Base-by-base conservation (phyloP, 352 stramenopile genomes). In the Halophytophthora batemanensis region DNA sequence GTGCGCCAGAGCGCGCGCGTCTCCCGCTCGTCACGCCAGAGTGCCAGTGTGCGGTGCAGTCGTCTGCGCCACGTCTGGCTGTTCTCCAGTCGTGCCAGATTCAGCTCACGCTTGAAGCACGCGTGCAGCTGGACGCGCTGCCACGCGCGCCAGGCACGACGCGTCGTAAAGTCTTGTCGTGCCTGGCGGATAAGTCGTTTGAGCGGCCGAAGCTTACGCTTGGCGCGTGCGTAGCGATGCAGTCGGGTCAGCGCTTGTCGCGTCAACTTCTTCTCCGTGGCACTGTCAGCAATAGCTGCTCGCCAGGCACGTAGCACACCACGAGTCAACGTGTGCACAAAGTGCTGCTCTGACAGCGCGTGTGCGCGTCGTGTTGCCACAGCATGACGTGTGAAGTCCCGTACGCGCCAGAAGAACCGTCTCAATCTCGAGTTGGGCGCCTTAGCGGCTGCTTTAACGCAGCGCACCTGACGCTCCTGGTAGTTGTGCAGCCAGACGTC, bases 401-500 rank as follows among this genome's bases (percentile, higher is more conserved):
- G 58, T 7, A 88, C 51, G 0, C 60, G 49, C 12, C 59, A 38
- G 23, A 88, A 86, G 49, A 59, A 83, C 0, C 82, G 72, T 14
- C 56, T 53, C 47, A 89, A 72, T 33, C 69, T 57, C 10, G 75
- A 69, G 13, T 69, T 47, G 13, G 79, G 79, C 2, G 75, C 73
- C 48, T 75, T 73, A 0, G 79, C 69, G 2, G 63, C 60, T 3
- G 77, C 79, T 44, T 87, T 89, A 14, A 93, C 66, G 31, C 71
- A 69, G 13, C 82, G 79, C n/a, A 93, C 66, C 50, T 90, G 75
- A 1, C 80, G 77, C 38, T 87, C 79, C 29, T 88, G 79, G 59
- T 90, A 87, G 41, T 86, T 86, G 59, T 85, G 68, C 18, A 87
- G 47, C 77, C 79, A 90, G 4, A 86, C 61, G 42, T 86, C 82